These are phyloP conservation scores for Ophiostoma himal-ulmi DNA, from an alignment of 2,329 filamentous ascomycete species.

Conservation along the genomic window DNA sequence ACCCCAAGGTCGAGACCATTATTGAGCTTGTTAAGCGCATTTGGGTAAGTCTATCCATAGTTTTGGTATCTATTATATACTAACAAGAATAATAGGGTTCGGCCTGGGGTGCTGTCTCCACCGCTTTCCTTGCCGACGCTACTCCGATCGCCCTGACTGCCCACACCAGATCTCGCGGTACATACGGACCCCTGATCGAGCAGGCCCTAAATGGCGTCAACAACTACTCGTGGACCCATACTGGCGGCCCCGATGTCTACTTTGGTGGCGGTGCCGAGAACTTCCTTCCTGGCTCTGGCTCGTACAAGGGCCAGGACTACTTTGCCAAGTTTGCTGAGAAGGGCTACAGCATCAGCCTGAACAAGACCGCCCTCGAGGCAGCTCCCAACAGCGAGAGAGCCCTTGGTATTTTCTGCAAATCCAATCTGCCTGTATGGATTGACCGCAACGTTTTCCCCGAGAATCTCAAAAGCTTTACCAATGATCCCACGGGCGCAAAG, in stretches of 20 bases:
- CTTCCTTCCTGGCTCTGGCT: slow-evolving; percentile 60
- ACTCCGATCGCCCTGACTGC: slow-evolving; percentile 70
- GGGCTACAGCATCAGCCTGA: slow-evolving; percentile 65
- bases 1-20: slow-evolving; percentile 81
- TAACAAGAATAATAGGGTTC: slow-evolving; percentile 35
- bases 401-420: slow-evolving; percentile 70
- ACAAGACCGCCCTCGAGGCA: slow-evolving; percentile 63
- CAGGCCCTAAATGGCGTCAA: slow-evolving; percentile 68
- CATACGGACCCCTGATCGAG: slow-evolving; percentile 68
- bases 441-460: slow-evolving; percentile 74
- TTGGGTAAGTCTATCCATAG: slow-evolving; percentile 31
- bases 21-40: slow-evolving; percentile 70
- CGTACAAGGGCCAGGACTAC: slow-evolving; percentile 68
- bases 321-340: slow-evolving; percentile 69
- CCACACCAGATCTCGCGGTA: slow-evolving; percentile 63
- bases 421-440: slow-evolving; percentile 76
- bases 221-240: slow-evolving; percentile 77
- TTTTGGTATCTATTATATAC: not conserved
- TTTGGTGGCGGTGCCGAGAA: slow-evolving; percentile 80
- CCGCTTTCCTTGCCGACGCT: slow-evolving; percentile 75
- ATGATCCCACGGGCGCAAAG: slow-evolving; percentile 62
- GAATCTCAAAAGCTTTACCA: slow-evolving; percentile 60
- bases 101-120: slow-evolving; percentile 63
- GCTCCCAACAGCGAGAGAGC: slow-evolving; percentile 55
- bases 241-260: slow-evolving; percentile 69